Conservation (phyloP, 164 flowering plant species). For the Piper betle region DNA sequence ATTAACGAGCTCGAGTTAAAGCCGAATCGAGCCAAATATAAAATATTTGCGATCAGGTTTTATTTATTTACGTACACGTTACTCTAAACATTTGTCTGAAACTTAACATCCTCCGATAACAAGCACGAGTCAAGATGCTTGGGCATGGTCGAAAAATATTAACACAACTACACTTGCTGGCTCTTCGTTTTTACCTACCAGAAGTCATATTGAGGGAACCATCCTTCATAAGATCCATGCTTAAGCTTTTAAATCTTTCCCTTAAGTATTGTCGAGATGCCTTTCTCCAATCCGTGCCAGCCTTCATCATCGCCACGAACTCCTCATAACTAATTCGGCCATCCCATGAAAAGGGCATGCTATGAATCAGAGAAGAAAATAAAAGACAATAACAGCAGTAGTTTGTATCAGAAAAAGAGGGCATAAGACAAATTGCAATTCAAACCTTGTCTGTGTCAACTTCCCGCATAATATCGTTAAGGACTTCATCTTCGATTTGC, state of each 20-base stretch:
- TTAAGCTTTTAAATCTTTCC: slow-evolving; percentile 92
- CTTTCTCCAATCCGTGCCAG: slow-evolving; percentile 99
- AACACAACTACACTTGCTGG: background rate
- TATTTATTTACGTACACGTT: too few species aligned
- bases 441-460: slow-evolving; percentile 95
- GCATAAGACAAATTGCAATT: background rate
- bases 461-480: slow-evolving; percentile 79
- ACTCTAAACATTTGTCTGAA: too few species aligned
- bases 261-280: slow-evolving; percentile 94
- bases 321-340: slow-evolving; percentile 86
- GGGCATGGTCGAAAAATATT: background rate
- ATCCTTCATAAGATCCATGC: slow-evolving; percentile 89
- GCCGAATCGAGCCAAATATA: too few species aligned
- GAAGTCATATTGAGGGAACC: slow-evolving; percentile 77
- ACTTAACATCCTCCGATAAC: too few species aligned
- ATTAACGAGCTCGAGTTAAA: too few species aligned
- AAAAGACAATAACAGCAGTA: background rate
- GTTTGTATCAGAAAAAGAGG: background rate
- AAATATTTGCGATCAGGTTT: too few species aligned
- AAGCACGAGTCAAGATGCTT: background rate
- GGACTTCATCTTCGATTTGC: slow-evolving; percentile 47
- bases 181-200: slow-evolving; percentile 3
- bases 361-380: background rate
- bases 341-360: slow-evolving; percentile 35
- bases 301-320: slow-evolving; percentile 94